Conservation (phyloP, 1,139 yeast genomes). For the Sporopachydermia cereana region DNA sequence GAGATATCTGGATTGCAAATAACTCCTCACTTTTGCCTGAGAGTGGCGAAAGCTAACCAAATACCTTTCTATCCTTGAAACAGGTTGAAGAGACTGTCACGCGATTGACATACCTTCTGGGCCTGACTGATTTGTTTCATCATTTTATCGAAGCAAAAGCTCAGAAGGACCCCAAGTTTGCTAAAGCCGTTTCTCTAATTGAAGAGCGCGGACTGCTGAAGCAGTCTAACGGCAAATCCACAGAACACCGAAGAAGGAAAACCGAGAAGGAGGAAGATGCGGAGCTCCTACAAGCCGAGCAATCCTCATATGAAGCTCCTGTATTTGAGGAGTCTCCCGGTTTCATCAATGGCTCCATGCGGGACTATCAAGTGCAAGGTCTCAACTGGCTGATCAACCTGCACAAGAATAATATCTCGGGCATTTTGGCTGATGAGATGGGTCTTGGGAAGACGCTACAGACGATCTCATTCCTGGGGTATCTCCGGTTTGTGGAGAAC, state of each 20-base stretch:
- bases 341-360: constrained; percentile 47
- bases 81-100: constrained; percentile 34
- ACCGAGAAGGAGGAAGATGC: constrained; percentile 66
- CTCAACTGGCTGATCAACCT: constrained; percentile 82
- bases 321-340: constrained; percentile 59
- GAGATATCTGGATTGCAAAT: too few species aligned
- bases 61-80: not conserved
- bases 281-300: constrained; percentile 48
- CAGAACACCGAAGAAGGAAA: constrained; percentile 35
- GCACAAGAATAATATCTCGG: constrained; percentile 75
- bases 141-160: constrained; percentile 62
- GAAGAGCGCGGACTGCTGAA: constrained; percentile 21
- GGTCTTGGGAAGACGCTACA: constrained; percentile 95
- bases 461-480: constrained; percentile 75
- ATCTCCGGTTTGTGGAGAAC: constrained; percentile 46
- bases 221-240: not conserved
- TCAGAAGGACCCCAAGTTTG: constrained; percentile 46
- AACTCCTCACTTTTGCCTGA: too few species aligned
- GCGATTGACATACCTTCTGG: constrained; percentile 53
- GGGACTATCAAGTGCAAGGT: constrained; percentile 89
- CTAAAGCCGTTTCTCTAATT: constrained; percentile 34
- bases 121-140: constrained; percentile 54
- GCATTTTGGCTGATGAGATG: constrained; percentile 97
- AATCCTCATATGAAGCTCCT: constrained; percentile 28
- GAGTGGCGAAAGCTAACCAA: too few species aligned